Evolutionary conservation across 805 yeast genomes (phyloP).

Genomic region (Barnettozyma salicaria): DNA sequence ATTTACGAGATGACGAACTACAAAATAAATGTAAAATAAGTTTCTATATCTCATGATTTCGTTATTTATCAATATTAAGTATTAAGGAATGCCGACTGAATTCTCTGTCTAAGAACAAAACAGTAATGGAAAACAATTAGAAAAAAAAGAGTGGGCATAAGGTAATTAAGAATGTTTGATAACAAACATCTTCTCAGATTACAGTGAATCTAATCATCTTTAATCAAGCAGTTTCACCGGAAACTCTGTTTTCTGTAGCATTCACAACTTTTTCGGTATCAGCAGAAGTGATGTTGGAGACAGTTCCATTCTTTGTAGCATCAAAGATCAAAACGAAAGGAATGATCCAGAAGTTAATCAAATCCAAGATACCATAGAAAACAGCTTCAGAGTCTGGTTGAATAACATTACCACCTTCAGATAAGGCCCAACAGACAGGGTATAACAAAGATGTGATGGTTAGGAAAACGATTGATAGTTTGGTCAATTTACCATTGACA

Average conservation of each 20-base stretch:
- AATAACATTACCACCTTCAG: constrained; percentile 51
- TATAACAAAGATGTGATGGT: constrained; percentile 36
- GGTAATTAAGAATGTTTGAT: too few species aligned
- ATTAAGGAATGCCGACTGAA: too few species aligned
- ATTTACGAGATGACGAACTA: too few species aligned
- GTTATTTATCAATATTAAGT: too few species aligned
- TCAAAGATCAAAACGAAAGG: constrained; percentile 32
- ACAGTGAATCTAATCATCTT: not conserved
- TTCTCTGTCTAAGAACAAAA: too few species aligned
- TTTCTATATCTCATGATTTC: too few species aligned
- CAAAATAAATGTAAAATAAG: too few species aligned
- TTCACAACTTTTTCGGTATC: constrained; percentile 17
- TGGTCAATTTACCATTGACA: constrained; percentile 8
- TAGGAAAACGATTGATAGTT: constrained; percentile 25
- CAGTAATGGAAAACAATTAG: too few species aligned
- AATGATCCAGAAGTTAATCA: constrained; percentile 36
- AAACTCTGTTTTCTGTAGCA: constrained; percentile 1
- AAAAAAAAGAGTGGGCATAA: too few species aligned
- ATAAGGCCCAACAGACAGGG: constrained; percentile 45
- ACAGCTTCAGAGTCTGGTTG: constrained; percentile 50
- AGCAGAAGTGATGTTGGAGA: constrained; percentile 8
- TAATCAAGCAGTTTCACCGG: constrained; percentile 7
- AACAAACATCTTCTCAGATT: too few species aligned
- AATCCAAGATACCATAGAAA: constrained; percentile 47
- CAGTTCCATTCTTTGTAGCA: constrained; percentile 14